Evolutionary conservation across 768 basidiomycete species (phyloP), one percentile per base, ranked within the genome.

Genomic region (Boletus rufocinnamomeus): DNA sequence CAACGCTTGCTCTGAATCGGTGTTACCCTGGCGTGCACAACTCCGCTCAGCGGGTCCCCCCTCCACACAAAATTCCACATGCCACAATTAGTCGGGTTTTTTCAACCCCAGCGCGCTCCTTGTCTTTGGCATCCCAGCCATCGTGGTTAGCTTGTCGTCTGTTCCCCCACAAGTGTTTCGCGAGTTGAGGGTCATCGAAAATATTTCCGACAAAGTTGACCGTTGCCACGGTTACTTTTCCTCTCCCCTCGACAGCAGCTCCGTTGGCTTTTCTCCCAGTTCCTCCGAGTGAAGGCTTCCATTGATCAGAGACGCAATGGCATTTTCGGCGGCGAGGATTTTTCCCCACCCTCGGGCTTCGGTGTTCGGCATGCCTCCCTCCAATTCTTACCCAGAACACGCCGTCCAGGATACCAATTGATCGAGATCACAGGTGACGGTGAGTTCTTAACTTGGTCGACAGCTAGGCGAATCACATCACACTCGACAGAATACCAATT

Each of bases 11-110:
- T 56, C n/a, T n/a, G n/a, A n/a, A n/a, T n/a, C 37, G 64, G 53
- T 58, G 27, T 21, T 57, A n/a, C 41, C 58, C 41, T 35, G 44
- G 46, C 56, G 41, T 37, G 44, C 35, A 40, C 65, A 66, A 66
- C 65, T 66, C 65, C 62, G 65, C 65, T 65, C 54, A 40, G 32
- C 17, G 58, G 17, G 37, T 41, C 28, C 32, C 53, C 32, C 53
- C 56, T 41, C 55, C 48, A 56, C 57, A 54, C 35, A 60, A 54
- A 57, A 52, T 45, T 49, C 52, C 52, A 50, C 61, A 47, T 61
- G 63, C 54, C 66, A 65, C 57, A 54, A 46, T 25, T 23, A 2
- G 35, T 32, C 1, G 25, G 30, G 0, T 45, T 37, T 40, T 61
- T 62, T 53, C 28, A 52, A 55, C 44, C 52, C 40, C 49, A 55